Evolutionary conservation across 148 eudicot genomes (phyloP).

Genomic region (Nepenthes gracilis): DNA sequence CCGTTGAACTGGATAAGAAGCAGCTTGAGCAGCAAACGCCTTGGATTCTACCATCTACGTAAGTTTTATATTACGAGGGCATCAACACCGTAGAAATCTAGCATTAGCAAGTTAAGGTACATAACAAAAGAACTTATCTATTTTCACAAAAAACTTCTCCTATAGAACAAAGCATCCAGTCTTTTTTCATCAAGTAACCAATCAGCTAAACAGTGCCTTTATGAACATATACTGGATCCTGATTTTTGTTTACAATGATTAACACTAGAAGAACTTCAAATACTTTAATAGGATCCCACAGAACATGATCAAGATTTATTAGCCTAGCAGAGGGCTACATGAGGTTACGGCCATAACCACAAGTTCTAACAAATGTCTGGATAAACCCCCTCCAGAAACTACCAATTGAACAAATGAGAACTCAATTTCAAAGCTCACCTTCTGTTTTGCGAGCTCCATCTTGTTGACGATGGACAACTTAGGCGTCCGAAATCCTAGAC

Average conservation of each 20-base stretch:
- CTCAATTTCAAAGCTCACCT: constrained; percentile 31
- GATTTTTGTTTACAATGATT: not conserved
- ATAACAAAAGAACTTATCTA: not conserved
- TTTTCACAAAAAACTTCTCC: not conserved
- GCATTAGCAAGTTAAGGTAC: not conserved
- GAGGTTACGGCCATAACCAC: too few relatives aligned
- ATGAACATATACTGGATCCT: not conserved
- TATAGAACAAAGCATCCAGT: not conserved
- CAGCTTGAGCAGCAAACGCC: constrained; percentile 38
- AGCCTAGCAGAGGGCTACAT: too few relatives aligned
- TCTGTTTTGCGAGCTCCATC: constrained; percentile 36
- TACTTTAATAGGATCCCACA: too few relatives aligned
- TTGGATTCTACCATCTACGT: constrained; percentile 76
- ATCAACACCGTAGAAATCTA: not conserved
- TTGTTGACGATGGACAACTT: constrained; percentile 62
- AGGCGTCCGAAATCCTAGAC: constrained; percentile 45
- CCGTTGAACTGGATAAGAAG: constrained; percentile 35
- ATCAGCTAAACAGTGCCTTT: not conserved
- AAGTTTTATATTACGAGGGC: not conserved
- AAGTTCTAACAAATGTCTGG: not conserved
- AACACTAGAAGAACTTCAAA: too few relatives aligned
- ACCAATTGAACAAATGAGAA: not conserved
- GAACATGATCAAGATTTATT: too few relatives aligned
- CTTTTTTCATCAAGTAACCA: not conserved
- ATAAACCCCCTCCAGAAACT: not conserved